phyloP scores from a whole-genome alignment of 2,329 filamentous ascomycete genomes.

The Lachnellula hyalina region DNA sequence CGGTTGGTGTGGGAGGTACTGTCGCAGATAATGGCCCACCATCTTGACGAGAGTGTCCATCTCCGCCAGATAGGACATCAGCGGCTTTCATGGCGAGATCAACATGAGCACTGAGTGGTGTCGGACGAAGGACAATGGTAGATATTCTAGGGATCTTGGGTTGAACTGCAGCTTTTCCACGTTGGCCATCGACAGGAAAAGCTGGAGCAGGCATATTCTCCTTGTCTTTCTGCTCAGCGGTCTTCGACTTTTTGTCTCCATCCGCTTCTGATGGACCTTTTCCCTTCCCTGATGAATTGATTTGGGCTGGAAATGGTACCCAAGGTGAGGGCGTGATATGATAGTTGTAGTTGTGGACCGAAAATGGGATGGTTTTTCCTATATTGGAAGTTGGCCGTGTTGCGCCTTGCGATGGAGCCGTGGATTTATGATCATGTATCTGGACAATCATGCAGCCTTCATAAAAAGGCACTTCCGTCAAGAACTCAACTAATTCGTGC shows the following conservation, averaged over 20 bases:
- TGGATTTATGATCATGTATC: constrained; percentile 79
- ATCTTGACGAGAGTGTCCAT: constrained; percentile 38
- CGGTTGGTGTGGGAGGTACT: constrained; percentile 60
- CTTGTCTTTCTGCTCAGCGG: constrained; percentile 45
- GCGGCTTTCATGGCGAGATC: constrained; percentile 73
- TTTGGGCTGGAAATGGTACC: constrained; percentile 64
- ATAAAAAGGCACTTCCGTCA: constrained; percentile 77
- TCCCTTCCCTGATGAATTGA: constrained; percentile 26
- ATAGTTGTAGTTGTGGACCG: constrained; percentile 87
- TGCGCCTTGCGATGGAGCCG: constrained; percentile 54
- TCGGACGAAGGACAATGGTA: constrained; percentile 82
- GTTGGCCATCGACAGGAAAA: constrained; percentile 41
- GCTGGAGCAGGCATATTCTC: constrained; percentile 53
- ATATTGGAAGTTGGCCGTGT: constrained; percentile 49
- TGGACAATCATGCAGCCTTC: constrained; percentile 94
- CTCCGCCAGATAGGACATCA: constrained; percentile 50
- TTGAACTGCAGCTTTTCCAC: constrained; percentile 34
- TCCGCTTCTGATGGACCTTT: constrained; percentile 29
- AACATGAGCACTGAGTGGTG: constrained; percentile 64
- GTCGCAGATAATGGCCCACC: constrained; percentile 39
- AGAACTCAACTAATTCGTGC: constrained; percentile 79
- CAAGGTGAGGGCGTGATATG: constrained; percentile 87
- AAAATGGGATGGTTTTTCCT: constrained; percentile 64
- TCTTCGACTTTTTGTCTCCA: constrained; percentile 25
- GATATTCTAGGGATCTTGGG: constrained; percentile 59